Conservation (phyloP, 345 rosid genomes). For the Boechera stricta region DNA sequence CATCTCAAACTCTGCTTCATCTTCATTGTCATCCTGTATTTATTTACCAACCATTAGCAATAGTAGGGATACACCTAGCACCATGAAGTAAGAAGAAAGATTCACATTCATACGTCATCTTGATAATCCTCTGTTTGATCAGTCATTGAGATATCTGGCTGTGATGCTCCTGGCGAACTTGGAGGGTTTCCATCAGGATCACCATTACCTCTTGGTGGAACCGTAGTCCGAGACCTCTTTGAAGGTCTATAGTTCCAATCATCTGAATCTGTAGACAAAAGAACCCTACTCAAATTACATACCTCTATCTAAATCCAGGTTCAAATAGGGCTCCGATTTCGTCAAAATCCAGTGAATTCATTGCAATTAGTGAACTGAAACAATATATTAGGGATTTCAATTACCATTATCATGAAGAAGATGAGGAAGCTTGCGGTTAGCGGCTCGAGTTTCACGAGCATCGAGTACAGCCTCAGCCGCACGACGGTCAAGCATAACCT, state of each 20-base stretch:
- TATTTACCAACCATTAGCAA: background rate
- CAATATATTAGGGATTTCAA: background rate
- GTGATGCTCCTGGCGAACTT: slow-evolving; percentile 81
- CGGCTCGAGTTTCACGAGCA: slow-evolving; percentile 59
- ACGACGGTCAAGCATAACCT: slow-evolving; percentile 74
- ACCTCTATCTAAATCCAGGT: background rate
- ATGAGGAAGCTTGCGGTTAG: slow-evolving; percentile 80
- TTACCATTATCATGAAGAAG: slow-evolving; percentile 91
- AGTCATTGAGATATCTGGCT: slow-evolving; percentile 83
- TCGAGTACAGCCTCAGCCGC: slow-evolving; percentile 83
- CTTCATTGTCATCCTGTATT: slow-evolving; percentile 74
- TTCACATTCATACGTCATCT: slow-evolving; percentile 54
- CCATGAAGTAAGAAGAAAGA: slow-evolving; percentile 8
- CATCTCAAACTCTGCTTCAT: slow-evolving; percentile 89
- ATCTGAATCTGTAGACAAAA: slow-evolving; percentile 66
- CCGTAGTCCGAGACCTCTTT: slow-evolving; percentile 75
- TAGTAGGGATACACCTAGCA: background rate
- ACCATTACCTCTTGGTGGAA: slow-evolving; percentile 61
- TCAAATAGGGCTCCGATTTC: slow-evolving; percentile 14
- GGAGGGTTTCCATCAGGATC: slow-evolving; percentile 77
- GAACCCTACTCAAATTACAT: background rate
- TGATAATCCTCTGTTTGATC: slow-evolving; percentile 85
- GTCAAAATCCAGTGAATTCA: background rate
- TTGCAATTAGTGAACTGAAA: no score
- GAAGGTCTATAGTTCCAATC: slow-evolving; percentile 87